A percentile compares a stretch with the other conserved stretches of the same genome.
Evolutionary conservation across 192 early-diverging fungal species (phyloP).

Genomic region (Blastocladiella britannica): DNA sequence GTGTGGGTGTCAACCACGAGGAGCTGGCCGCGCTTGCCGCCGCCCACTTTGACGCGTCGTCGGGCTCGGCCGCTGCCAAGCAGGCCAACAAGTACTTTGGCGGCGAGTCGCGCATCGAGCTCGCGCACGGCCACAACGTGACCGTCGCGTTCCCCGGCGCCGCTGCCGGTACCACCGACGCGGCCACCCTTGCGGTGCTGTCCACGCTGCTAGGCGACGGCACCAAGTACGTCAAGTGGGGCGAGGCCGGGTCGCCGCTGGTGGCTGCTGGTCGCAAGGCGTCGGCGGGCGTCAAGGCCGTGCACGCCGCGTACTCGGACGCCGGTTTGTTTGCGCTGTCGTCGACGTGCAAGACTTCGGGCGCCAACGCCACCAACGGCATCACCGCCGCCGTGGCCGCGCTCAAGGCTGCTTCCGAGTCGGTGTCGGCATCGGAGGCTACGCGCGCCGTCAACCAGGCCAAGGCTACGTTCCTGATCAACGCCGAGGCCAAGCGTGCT

Average conservation of each 20-base stretch:
- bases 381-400: constrained; percentile 27
- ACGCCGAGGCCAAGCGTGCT: constrained; percentile 8
- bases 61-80: constrained; percentile 8
- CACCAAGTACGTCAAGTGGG: constrained; percentile 39
- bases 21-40: constrained; percentile 46
- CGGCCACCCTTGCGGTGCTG: constrained; percentile 41
- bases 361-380: constrained; percentile 17
- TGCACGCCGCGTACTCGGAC: constrained; percentile 74
- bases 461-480: constrained; percentile 24
- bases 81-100: constrained; percentile 49
- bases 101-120: constrained; percentile 62
- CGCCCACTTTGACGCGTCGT: constrained; percentile 23
- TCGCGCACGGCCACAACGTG: constrained; percentile 25
- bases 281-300: constrained; percentile 30
- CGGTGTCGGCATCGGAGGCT: constrained; percentile 27
- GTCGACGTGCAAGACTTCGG: constrained; percentile 21
- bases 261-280: constrained; percentile 35
- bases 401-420: constrained; percentile 30
- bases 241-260: constrained; percentile 36
- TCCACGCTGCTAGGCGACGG: constrained; percentile 32
- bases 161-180: constrained; percentile 30
- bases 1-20: constrained; percentile 53
- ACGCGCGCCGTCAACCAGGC: constrained; percentile 43
- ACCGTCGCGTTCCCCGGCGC: constrained; percentile 64
- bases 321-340: constrained; percentile 75